Evolutionary conservation across 73 alveolate genomes (phyloP).

Genomic region (Paramecium octaurelia): DNA sequence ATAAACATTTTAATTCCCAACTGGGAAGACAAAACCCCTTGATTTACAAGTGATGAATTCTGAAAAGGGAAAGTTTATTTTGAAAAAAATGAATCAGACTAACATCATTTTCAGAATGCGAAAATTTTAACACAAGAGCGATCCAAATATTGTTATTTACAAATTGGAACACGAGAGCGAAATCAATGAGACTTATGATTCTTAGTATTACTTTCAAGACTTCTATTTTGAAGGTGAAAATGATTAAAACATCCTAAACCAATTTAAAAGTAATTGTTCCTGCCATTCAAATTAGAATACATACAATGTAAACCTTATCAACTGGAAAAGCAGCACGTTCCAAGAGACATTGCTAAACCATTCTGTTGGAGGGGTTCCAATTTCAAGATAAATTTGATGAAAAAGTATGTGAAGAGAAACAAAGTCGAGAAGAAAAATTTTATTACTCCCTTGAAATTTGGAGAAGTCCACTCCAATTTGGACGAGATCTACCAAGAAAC

Average conservation of each 20-base stretch:
- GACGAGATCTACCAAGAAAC: not conserved
- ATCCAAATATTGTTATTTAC: not conserved
- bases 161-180: not conserved
- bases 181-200: not conserved
- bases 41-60: not conserved
- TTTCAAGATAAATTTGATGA: not conserved
- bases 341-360: not conserved
- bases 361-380: conserved; percentile 14
- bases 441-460: not conserved
- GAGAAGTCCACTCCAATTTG: not conserved
- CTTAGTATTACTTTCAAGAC: not conserved
- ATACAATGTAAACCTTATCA: not conserved
- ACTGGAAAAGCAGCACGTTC: not conserved
- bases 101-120: not conserved
- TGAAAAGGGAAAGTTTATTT: not conserved
- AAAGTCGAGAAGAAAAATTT: not conserved
- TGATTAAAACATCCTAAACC: not conserved
- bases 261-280: not conserved
- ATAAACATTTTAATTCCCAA: not conserved
- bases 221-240: not conserved
- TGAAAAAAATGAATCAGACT: not conserved
- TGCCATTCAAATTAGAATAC: not conserved
- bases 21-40: not conserved
- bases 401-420: not conserved
- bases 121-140: not conserved